A percentile compares a stretch with the other conserved stretches of the same genome.
Conservation (phyloP, 2,329 filamentous ascomycete genomes). For the Neonectria sp. region DNA sequence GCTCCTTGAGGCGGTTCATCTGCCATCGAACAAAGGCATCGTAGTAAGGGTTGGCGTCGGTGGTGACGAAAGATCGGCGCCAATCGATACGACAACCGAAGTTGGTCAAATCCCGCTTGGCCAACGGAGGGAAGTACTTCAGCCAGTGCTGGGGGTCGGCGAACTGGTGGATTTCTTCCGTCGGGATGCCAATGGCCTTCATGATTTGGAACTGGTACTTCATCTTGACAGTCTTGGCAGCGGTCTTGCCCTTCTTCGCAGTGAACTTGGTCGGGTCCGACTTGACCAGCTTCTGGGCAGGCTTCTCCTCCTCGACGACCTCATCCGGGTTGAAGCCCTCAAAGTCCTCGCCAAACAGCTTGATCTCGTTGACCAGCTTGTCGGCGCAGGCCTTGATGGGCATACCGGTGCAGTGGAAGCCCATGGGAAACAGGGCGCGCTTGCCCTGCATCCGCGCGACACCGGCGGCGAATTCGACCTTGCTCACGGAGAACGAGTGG, state of each 20-base stretch:
- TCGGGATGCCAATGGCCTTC: constrained; percentile 89
- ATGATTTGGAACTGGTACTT: constrained; percentile 98
- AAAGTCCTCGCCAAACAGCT: constrained; percentile 90
- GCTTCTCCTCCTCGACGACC: constrained; percentile 64
- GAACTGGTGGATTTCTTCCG: constrained; percentile 93
- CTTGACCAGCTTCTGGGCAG: constrained; percentile 77
- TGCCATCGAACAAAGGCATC: constrained; percentile 97
- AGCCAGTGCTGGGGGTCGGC: constrained; percentile 95
- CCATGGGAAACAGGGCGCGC: constrained; percentile 88
- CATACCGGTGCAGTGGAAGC: constrained; percentile 95
- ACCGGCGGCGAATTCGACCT: constrained; percentile 92
- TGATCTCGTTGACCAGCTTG: constrained; percentile 91
- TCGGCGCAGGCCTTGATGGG: constrained; percentile 98
- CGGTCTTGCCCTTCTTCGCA: constrained; percentile 93
- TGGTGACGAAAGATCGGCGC: constrained; percentile 93
- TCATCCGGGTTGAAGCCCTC: constrained; percentile 79
- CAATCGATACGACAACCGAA: constrained; percentile 93
- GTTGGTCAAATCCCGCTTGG: constrained; percentile 81
- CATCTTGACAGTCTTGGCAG: constrained; percentile 89
- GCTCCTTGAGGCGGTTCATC: constrained; percentile 91
- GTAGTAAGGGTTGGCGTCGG: constrained; percentile 96
- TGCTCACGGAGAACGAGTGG: constrained; percentile 92
- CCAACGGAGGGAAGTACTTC: constrained; percentile 79
- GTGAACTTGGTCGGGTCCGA: constrained; percentile 93
- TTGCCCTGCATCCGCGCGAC: constrained; percentile 94